Base-by-base conservation (phyloP, 2,329 filamentous ascomycete genomes). In the Epichloe typhina region DNA sequence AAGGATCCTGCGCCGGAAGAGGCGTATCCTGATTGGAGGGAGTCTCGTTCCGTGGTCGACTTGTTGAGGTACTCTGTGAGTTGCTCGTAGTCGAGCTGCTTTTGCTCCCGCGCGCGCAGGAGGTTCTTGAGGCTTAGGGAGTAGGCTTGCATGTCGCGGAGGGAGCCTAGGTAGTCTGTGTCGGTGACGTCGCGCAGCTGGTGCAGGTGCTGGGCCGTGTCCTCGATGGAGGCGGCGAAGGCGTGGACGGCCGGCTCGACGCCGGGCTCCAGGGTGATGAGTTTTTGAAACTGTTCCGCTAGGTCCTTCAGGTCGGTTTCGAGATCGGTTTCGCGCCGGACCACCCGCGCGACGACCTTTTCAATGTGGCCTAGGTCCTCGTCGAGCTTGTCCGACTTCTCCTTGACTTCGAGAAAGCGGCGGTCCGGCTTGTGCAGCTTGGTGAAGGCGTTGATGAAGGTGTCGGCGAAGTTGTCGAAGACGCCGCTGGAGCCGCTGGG, bases 31-130 rank as follows among this genome's bases (percentile, higher is more conserved):
- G 81, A 80, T 8, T 76, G 74, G 3, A 95, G 80, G 15, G 15
- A 79, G 67, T 98, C 93, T 46, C 90, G 84, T 67, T 98, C 93
- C 3, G 82, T 72, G 3, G 88, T 88, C 1, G 88, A 88, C 66
- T 95, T 95, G 70, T 87, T 87, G 50, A 96, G 85, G 67, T 97
- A 97, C 64, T 97, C 91, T 31, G 89, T 95, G 36, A 98, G 76
- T 57, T 88, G 90, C 69, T 98, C 93, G 62, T 91, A 95, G 70
- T 98, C 93, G 52, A 98, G 84, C 66, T 98, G 93, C 66, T 98
- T 98, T 71, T 94, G 89, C 71, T 98, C 93, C 37, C 93, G 84
- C 1, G 88, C 88, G 66, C 95, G 95, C 56, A 98, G 81, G 5
- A 98, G 82, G 23, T 81, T 77, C 67, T 95, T 95, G 45, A 97